Conservation (phyloP, 2,329 filamentous ascomycete species). For the Aspergillus sp. region DNA sequence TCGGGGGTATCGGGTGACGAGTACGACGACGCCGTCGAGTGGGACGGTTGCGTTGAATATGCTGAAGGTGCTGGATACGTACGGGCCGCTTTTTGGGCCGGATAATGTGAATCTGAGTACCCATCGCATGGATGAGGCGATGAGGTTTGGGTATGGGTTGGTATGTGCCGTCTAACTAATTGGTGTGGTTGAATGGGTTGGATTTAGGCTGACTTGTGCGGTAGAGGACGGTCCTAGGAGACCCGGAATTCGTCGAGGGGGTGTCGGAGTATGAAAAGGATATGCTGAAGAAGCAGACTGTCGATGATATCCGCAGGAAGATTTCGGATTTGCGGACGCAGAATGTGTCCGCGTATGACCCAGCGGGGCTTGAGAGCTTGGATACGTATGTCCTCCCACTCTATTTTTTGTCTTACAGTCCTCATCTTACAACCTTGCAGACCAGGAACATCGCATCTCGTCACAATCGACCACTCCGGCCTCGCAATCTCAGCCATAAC, state of each 20-base stretch:
- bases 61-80: conserved; percentile 82
- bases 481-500: conserved; percentile 80
- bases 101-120: conserved; percentile 65
- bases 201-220: neutral
- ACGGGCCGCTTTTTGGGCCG: conserved; percentile 61
- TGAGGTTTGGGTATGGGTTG: conserved; percentile 81
- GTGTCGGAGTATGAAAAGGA: conserved; percentile 63
- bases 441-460: conserved; percentile 53
- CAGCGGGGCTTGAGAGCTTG: conserved; percentile 63
- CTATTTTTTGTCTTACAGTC: neutral
- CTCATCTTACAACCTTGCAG: conserved; percentile 22
- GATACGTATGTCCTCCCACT: conserved; percentile 51
- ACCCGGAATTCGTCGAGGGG: conserved; percentile 71
- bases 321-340: conserved; percentile 74
- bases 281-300: conserved; percentile 65
- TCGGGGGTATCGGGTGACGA: conserved; percentile 68
- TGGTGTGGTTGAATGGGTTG: too few species aligned
- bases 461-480: conserved; percentile 69
- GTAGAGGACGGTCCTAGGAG: conserved; percentile 73
- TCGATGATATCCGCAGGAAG: conserved; percentile 59
- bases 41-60: conserved; percentile 73
- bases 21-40: conserved; percentile 69
- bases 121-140: conserved; percentile 83
- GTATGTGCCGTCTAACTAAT: conserved; percentile 21
- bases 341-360: conserved; percentile 73